Conservation (phyloP, 2,329 filamentous ascomycete species). For the Stagonosporopsis cucurbitacearum region DNA sequence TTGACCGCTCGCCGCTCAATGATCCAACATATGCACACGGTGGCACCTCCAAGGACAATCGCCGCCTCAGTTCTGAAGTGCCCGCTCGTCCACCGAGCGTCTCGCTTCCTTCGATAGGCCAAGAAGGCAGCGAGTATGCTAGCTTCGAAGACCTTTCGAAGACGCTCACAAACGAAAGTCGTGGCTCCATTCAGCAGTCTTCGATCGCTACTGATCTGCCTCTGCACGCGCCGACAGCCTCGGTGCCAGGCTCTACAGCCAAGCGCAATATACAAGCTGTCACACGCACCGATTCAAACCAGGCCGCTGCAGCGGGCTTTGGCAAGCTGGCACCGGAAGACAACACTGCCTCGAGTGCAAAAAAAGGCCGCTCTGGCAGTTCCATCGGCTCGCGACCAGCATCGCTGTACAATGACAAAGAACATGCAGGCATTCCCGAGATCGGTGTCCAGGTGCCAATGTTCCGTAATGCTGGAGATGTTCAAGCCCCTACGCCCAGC, state of each 20-base stretch:
- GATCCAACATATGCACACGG: slow-evolving; percentile 64
- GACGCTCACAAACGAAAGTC: slow-evolving; percentile 41
- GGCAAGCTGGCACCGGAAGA: slow-evolving; percentile 61
- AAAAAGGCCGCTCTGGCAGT: slow-evolving; percentile 41
- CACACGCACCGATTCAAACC: slow-evolving; percentile 88
- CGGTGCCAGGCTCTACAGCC: slow-evolving; percentile 78
- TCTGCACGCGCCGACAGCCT: slow-evolving; percentile 87
- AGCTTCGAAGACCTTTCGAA: slow-evolving; percentile 58
- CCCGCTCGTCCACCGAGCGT: slow-evolving; percentile 75
- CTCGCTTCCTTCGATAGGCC: slow-evolving; percentile 80
- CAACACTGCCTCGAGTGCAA: slow-evolving; percentile 28
- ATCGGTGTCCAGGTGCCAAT: slow-evolving; percentile 93
- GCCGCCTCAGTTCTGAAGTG: slow-evolving; percentile 48
- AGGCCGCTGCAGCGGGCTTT: slow-evolving; percentile 83
- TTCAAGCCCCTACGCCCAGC: slow-evolving; percentile 89
- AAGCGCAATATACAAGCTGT: slow-evolving; percentile 83
- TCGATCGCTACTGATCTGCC: slow-evolving; percentile 82
- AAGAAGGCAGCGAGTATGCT: slow-evolving; percentile 90
- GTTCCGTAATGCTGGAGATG: slow-evolving; percentile 90
- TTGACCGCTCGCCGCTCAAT: slow-evolving; percentile 85
- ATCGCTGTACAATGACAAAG: slow-evolving; percentile 63
- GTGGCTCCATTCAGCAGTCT: slow-evolving; percentile 70
- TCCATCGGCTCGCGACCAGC: slow-evolving; percentile 56
- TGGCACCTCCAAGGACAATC: slow-evolving; percentile 43
- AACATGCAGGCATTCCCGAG: slow-evolving; percentile 88